Evolutionary conservation across 2,329 filamentous ascomycete species (phyloP).

Genomic region (Beauveria asiatica): DNA sequence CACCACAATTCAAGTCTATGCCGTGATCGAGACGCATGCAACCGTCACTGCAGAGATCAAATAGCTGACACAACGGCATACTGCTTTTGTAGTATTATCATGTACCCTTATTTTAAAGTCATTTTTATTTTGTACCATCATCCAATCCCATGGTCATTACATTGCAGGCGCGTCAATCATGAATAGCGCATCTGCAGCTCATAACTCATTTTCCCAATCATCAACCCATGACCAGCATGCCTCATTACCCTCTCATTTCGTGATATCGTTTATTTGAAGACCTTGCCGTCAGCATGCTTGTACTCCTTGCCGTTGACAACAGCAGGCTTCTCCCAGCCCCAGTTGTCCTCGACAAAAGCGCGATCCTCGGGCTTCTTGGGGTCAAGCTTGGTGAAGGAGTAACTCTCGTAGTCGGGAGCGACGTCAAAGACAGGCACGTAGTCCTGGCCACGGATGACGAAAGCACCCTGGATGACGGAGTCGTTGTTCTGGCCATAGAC

Average conservation of each 20-base stretch:
- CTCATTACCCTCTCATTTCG: constrained; percentile 20
- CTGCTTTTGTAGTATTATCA: neutral
- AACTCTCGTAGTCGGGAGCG: constrained; percentile 94
- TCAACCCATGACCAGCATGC: constrained; percentile 22
- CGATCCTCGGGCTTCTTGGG: constrained; percentile 74
- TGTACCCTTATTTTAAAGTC: neutral
- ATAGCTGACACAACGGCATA: neutral
- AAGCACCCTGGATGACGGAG: constrained; percentile 86
- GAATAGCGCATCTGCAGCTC: constrained; percentile 9
- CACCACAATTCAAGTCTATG: neutral
- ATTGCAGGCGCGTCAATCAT: constrained; percentile 2
- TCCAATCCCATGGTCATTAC: constrained; percentile 1
- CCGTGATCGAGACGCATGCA: neutral
- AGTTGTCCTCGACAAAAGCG: constrained; percentile 77
- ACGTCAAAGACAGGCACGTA: constrained; percentile 83
- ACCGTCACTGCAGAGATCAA: neutral
- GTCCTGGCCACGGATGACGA: constrained; percentile 90
- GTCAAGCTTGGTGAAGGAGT: constrained; percentile 95
- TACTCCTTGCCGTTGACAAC: constrained; percentile 79
- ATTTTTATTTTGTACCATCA: neutral
- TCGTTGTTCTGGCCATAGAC: constrained; percentile 86
- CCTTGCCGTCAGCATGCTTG: constrained; percentile 84
- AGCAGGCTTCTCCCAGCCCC: constrained; percentile 86
- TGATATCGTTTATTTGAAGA: constrained; percentile 77
- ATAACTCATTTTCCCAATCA: constrained; percentile 15